Evolutionary conservation across 163 green algal genomes (phyloP), one percentile per base, ranked within the genome.

Genomic region (Trebouxiophyceae sp.): DNA sequence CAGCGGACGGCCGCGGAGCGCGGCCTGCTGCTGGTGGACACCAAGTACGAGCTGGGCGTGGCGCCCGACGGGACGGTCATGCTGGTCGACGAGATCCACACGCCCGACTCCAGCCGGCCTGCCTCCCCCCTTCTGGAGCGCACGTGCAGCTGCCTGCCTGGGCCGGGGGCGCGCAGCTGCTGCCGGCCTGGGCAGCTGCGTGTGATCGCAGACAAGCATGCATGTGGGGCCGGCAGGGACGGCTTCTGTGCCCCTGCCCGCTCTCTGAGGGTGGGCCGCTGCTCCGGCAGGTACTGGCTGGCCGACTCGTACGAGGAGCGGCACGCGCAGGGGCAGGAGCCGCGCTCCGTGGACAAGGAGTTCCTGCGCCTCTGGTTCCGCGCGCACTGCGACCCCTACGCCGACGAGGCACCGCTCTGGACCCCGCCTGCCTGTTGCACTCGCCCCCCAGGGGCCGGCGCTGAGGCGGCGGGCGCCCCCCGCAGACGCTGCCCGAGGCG

Each of bases 291-390:
- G 39, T 99, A 97, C 81, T 99, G 94, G 94, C 57, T 99, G 22
- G 82, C 82, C 1, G 77, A 90, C 71, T 87, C 68, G 0, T 99
- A 97, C 66, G 81, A 91, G 56, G 77, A 82, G 70, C 76, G 91
- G 28, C 81, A 90, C 60, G 78, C 78, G 16, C 71, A 70, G 2
- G 85, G 83, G 0, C 45, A 84, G 63, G 87, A 92, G 68, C 93
- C 93, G 5, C 76, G 97, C 69, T 97, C 91, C 77, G 95, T 98
- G 16, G 92, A 98, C 80, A 98, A 98, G 80, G 93, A 99, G 80
- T 99, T 99, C 77, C 74, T 98, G 67, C 77, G 94, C 6, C 81
- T 98, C 27, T 99, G 94, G 94, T 98, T 98, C 77, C 66, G 85
- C 0, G 75, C 85, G 24, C 75, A 93, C 66, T 99, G 93, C 77